Evolutionary conservation across 176 grass and related monocot species (phyloP).

Genomic region (Pontederia paniculata): DNA sequence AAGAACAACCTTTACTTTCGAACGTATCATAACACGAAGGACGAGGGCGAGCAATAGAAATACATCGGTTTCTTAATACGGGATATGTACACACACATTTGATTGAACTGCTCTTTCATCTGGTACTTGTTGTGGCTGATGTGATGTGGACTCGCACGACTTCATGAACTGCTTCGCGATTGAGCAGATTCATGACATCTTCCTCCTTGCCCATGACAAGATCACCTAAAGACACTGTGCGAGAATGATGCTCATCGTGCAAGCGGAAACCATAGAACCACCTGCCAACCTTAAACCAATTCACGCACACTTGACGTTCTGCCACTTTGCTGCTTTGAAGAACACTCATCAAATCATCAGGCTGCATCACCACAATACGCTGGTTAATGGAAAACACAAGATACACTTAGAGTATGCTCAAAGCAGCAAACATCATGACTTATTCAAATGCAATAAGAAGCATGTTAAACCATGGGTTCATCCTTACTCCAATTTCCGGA

Average conservation of each 20-base stretch:
- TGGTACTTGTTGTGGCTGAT: constrained; percentile 12
- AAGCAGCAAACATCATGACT: neutral
- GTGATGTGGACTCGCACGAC: constrained; percentile 60
- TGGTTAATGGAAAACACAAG: neutral
- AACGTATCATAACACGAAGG: too few relatives aligned
- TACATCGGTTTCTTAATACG: too few relatives aligned
- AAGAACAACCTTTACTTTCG: too few relatives aligned
- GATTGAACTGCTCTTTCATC: neutral
- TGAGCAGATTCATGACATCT: constrained; percentile 47
- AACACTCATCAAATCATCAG: constrained; percentile 41
- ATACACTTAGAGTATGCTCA: constrained; percentile 1
- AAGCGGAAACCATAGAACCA: constrained; percentile 85
- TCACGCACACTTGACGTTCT: constrained; percentile 42
- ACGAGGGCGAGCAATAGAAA: too few relatives aligned
- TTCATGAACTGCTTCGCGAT: constrained; percentile 69
- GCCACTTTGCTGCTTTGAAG: constrained; percentile 36
- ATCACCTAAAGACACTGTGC: constrained; percentile 38
- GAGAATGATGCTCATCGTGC: constrained; percentile 38
- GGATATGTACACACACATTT: too few relatives aligned
- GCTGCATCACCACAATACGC: constrained; percentile 23
- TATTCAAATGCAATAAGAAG: neutral
- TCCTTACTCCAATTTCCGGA: too few relatives aligned
- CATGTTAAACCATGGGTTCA: too few relatives aligned
- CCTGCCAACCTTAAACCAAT: constrained; percentile 47
- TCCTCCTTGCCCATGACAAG: constrained; percentile 37